Conservation (phyloP, 768 basidiomycete genomes). For the Tulasnella sp. region DNA sequence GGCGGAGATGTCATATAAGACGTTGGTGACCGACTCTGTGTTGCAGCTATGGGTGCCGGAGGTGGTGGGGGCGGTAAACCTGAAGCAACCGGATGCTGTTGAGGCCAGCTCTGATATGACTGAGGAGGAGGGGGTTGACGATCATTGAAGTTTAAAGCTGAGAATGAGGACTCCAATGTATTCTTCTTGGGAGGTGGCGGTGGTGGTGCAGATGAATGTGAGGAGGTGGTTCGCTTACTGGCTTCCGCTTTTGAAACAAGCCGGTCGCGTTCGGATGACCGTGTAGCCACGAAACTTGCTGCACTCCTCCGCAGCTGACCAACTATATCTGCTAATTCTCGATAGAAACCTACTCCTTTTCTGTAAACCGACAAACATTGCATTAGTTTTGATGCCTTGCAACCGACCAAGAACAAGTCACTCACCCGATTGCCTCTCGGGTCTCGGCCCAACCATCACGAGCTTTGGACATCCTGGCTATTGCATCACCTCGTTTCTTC, state of each 20-base stretch:
- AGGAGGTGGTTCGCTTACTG: conserved; percentile 44
- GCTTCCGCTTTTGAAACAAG: conserved; percentile 58
- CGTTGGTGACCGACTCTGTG: too few relatives aligned
- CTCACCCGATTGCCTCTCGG: conserved; percentile 47
- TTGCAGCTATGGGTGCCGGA: too few relatives aligned
- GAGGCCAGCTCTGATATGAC: neutral
- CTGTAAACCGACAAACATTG: conserved; percentile 28
- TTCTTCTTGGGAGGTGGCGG: conserved; percentile 20
- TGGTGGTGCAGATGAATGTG: conserved; percentile 19
- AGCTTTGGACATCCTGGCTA: conserved; percentile 57
- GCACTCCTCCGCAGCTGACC: conserved; percentile 44
- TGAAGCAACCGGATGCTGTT: too few relatives aligned
- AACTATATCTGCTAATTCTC: conserved; percentile 56
- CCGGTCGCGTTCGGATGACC: conserved; percentile 57
- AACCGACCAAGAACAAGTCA: conserved; percentile 40
- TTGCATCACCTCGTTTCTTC: conserved; percentile 60
- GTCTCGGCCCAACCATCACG: conserved; percentile 80
- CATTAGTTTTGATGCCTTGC: neutral
- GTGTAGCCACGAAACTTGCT: conserved; percentile 45
- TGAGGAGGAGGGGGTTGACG: conserved; percentile 20
- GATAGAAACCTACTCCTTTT: conserved; percentile 83
- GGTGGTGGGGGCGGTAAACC: neutral
- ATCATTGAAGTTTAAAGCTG: conserved; percentile 37
- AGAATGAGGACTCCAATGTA: conserved; percentile 39
- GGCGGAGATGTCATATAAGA: neutral